These are phyloP conservation scores for Yamadazyma endophytica DNA, from an alignment of 805 yeast species.

Conservation along the genomic window DNA sequence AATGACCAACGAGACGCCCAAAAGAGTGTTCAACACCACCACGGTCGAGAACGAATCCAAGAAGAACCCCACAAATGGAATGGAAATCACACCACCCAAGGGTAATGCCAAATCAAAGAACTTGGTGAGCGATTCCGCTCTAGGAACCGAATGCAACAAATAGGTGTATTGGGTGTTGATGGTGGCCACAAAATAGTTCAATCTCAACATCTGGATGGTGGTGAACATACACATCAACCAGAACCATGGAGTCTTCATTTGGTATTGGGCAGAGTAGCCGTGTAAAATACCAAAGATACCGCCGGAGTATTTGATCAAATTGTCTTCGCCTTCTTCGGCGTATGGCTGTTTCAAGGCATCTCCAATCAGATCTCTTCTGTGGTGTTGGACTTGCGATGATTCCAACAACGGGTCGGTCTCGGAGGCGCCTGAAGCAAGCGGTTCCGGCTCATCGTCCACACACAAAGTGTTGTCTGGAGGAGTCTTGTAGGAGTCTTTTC, in stretches of 20 bases:
- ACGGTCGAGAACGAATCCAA: constrained; percentile 48
- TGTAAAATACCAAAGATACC: constrained; percentile 54
- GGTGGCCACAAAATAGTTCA: constrained; percentile 58
- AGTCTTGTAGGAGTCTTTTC: constrained; percentile 46
- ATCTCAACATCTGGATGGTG: constrained; percentile 54
- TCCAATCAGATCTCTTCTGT: constrained; percentile 52
- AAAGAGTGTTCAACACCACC: constrained; percentile 36
- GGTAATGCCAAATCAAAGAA: constrained; percentile 54
- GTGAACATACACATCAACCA: constrained; percentile 45
- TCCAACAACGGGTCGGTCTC: constrained; percentile 22
- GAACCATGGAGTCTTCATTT: constrained; percentile 52
- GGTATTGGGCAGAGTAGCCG: constrained; percentile 46
- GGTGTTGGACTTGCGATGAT: constrained; percentile 3
- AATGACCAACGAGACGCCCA: constrained; percentile 38
- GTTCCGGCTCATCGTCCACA: constrained; percentile 16
- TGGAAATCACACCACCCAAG: constrained; percentile 50
- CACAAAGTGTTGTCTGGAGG: constrained; percentile 24
- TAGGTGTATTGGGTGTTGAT: constrained; percentile 51
- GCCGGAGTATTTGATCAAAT: constrained; percentile 30
- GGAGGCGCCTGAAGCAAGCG: background rate
- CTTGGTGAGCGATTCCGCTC: constrained; percentile 40
- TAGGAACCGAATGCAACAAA: constrained; percentile 33
- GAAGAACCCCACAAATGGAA: constrained; percentile 51
- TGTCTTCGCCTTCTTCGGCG: constrained; percentile 46
- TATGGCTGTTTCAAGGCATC: constrained; percentile 54